These are phyloP conservation scores for Tetragonia tetragonoides DNA, from an alignment of 148 eudicot species.

Conservation along the genomic window DNA sequence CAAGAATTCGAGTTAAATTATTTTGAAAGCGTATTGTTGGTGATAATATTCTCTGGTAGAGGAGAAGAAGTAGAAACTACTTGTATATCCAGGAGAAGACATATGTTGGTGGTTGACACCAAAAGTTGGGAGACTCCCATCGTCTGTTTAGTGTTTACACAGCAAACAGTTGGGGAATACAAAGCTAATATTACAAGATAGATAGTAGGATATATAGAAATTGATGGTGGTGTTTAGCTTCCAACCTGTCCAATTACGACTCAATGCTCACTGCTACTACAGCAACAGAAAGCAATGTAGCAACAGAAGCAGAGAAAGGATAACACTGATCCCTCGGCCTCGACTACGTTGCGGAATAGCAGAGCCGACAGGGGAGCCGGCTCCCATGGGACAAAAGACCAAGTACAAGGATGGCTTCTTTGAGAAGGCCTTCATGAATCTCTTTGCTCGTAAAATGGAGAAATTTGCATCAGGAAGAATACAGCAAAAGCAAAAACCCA, in stretches of 20 bases:
- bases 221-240: constrained; percentile 62
- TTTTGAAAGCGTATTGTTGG: no score
- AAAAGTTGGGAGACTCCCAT: background rate
- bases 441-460: constrained; percentile 86
- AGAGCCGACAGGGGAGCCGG: constrained; percentile 70
- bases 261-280: constrained; percentile 1
- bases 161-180: background rate
- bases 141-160: background rate
- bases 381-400: constrained; percentile 79
- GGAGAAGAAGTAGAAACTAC: background rate
- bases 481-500: background rate
- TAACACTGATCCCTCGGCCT: background rate
- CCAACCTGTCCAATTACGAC: constrained; percentile 38
- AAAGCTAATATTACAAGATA: background rate
- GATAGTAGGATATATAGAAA: background rate
- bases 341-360: constrained; percentile 54
- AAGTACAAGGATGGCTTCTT: constrained; percentile 81
- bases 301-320: background rate
- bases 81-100: background rate
- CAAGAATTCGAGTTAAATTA: background rate
- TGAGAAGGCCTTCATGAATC: constrained; percentile 72
- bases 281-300: background rate
- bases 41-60: background rate
- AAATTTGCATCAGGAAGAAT: constrained; percentile 35
- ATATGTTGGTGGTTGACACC: background rate